These are phyloP conservation scores for Nigrospora oryzae DNA, from an alignment of 2,329 filamentous ascomycete genomes.

Conservation along the genomic window DNA sequence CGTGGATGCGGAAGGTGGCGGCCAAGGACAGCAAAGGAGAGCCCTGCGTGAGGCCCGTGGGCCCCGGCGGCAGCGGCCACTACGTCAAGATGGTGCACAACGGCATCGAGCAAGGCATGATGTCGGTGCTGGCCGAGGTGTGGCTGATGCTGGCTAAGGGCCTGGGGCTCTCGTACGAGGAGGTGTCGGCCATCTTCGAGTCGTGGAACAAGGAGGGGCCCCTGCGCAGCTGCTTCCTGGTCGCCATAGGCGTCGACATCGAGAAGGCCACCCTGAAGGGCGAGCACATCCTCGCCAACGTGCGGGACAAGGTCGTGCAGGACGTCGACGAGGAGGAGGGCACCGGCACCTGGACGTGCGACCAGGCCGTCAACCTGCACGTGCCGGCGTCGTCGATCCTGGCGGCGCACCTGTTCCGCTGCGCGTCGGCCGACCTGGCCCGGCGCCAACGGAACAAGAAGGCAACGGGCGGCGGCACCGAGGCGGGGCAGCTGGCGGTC, in stretches of 20 bases:
- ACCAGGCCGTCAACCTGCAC: conserved; percentile 52
- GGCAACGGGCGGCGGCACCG: conserved; percentile 26
- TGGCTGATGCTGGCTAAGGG: conserved; percentile 55
- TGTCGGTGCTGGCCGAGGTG: conserved; percentile 54
- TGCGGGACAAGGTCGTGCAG: conserved; percentile 65
- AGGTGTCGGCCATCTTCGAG: conserved; percentile 51
- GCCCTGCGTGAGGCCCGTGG: conserved; percentile 52
- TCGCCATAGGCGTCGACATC: conserved; percentile 55
- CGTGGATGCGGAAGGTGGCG: conserved; percentile 50
- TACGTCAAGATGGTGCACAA: conserved; percentile 74
- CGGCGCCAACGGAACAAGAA: conserved; percentile 44
- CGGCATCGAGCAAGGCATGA: conserved; percentile 66
- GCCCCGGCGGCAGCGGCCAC: conserved; percentile 56
- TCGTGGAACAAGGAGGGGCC: conserved; percentile 53
- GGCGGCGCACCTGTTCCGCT: conserved; percentile 51
- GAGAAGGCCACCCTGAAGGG: conserved; percentile 37
- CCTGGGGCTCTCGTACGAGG: conserved; percentile 48
- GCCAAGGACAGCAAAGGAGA: conserved; percentile 52
- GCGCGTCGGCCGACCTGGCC: conserved; percentile 53
- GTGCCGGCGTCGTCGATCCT: conserved; percentile 58
- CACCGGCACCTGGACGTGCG: conserved; percentile 58
- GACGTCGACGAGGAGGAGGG: conserved; percentile 59
- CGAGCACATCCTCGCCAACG: conserved; percentile 47
- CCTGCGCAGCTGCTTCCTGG: conserved; percentile 49
- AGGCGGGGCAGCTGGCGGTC: conserved; percentile 11